Percentiles rank a stretch among this genome's conserved stretches.
Conservation (phyloP, 768 basidiomycete genomes). For the Gyrodon lividus region DNA sequence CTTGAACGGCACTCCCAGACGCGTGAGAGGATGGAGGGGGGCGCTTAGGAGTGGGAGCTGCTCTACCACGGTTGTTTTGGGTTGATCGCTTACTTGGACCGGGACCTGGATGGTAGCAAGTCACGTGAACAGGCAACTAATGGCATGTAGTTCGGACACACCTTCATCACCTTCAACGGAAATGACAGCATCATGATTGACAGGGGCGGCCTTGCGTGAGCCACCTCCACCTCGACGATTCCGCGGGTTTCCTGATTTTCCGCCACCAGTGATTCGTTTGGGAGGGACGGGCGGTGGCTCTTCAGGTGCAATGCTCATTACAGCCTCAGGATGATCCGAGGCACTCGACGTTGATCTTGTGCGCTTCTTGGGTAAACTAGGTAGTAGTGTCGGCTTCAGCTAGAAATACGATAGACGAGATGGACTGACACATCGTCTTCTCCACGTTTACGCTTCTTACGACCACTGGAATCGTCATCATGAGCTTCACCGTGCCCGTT, state of each 20-base stretch:
- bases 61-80: constrained; percentile 41
- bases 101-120: constrained; percentile 34
- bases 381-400: constrained; percentile 12
- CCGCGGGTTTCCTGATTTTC: constrained; percentile 28
- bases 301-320: constrained; percentile 37
- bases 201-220: constrained; percentile 24
- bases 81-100: constrained; percentile 34
- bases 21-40: constrained; percentile 31
- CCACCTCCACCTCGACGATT: constrained; percentile 30
- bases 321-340: constrained; percentile 54
- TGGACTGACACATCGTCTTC: constrained; percentile 69
- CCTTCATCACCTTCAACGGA: constrained; percentile 63
- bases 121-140: constrained; percentile 35
- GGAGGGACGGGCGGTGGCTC: constrained; percentile 39
- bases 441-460: constrained; percentile 73
- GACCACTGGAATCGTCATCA: constrained; percentile 49
- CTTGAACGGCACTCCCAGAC: constrained; percentile 37
- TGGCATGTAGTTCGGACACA: constrained; percentile 28
- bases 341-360: constrained; percentile 72
- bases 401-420: not conserved
- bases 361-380: constrained; percentile 61
- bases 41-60: constrained; percentile 30
- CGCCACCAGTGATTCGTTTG: constrained; percentile 23
- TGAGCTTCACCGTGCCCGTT: constrained; percentile 43
- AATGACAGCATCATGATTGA: constrained; percentile 22